These are phyloP conservation scores for Prototheca cutis DNA, from an alignment of 163 green algal genomes.

Conservation along the genomic window DNA sequence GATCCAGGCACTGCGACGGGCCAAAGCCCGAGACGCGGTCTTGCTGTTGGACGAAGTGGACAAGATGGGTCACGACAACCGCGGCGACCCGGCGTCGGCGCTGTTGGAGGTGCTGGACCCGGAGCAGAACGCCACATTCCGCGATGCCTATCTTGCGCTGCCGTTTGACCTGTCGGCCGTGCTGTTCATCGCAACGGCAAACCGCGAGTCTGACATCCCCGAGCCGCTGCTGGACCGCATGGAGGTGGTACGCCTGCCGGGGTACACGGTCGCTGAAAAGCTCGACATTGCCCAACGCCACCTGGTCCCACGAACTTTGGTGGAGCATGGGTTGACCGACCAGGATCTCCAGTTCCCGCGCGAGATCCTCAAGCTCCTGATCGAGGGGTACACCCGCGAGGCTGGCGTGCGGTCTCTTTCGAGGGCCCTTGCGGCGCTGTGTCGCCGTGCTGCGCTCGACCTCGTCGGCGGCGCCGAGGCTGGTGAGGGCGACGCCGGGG, in stretches of 20 bases:
- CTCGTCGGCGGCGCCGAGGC: slow-evolving; percentile 23
- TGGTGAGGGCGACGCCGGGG: too few relatives aligned
- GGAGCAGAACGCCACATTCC: slow-evolving; percentile 80
- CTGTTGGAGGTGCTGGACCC: slow-evolving; percentile 83
- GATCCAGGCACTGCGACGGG: slow-evolving; percentile 46
- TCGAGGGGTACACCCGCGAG: slow-evolving; percentile 71
- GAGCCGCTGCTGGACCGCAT: slow-evolving; percentile 66
- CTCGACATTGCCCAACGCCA: slow-evolving; percentile 58
- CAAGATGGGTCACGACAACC: slow-evolving; percentile 60
- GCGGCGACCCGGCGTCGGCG: slow-evolving; percentile 71
- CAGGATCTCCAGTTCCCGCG: slow-evolving; percentile 34
- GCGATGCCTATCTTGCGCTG: slow-evolving; percentile 71
- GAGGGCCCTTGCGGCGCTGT: slow-evolving; percentile 59
- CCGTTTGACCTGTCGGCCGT: slow-evolving; percentile 39
- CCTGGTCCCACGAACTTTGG: slow-evolving; percentile 61
- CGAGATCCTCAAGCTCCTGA: slow-evolving; percentile 34
- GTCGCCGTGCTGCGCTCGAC: slow-evolving; percentile 51
- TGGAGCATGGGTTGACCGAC: slow-evolving; percentile 51
- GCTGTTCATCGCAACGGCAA: slow-evolving; percentile 80
- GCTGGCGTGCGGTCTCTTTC: slow-evolving; percentile 64
- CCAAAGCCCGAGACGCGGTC: slow-evolving; percentile 57
- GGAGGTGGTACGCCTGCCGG: slow-evolving; percentile 63
- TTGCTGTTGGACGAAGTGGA: slow-evolving; percentile 88
- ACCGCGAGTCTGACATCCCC: slow-evolving; percentile 65
- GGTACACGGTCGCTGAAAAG: slow-evolving; percentile 84